These are phyloP conservation scores for Botrytis cinerea DNA, from an alignment of 2,329 filamentous ascomycete genomes.

Conservation along the genomic window DNA sequence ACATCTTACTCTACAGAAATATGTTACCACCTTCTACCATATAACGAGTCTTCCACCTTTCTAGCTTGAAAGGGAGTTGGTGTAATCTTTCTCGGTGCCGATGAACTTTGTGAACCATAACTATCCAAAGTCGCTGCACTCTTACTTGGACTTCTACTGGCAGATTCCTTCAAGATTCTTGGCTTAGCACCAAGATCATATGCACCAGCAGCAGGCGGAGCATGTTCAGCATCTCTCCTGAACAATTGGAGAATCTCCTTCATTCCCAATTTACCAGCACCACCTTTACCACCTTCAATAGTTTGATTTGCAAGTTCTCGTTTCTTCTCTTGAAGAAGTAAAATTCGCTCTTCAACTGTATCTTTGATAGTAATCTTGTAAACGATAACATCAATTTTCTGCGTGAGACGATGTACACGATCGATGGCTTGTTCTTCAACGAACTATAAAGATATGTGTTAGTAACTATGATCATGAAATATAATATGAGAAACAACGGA, in stretches of 20 bases:
- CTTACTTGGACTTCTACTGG: constrained; percentile 18
- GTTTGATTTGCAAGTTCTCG: constrained; percentile 86
- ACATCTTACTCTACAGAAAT: not conserved
- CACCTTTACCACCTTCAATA: constrained; percentile 78
- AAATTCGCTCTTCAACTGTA: constrained; percentile 89
- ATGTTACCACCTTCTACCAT: constrained; percentile 40
- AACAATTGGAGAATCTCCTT: constrained; percentile 93
- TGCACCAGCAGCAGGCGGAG: constrained; percentile 28
- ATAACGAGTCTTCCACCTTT: constrained; percentile 38
- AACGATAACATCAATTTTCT: constrained; percentile 90
- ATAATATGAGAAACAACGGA: not conserved
- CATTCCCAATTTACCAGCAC: constrained; percentile 80
- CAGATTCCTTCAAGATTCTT: constrained; percentile 38
- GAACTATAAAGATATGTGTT: constrained; percentile 58
- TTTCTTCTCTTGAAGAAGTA: constrained; percentile 94
- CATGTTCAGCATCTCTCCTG: constrained; percentile 40
- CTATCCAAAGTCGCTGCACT: constrained; percentile 15
- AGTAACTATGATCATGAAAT: constrained; percentile 20
- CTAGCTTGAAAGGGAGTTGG: constrained; percentile 27
- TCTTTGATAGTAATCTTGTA: constrained; percentile 88
- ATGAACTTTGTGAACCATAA: constrained; percentile 20
- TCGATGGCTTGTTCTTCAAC: constrained; percentile 99
- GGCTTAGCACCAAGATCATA: constrained; percentile 38
- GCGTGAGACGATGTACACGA: constrained; percentile 95
- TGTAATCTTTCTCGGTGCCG: constrained; percentile 30